These are phyloP conservation scores for Ilex aquifolium DNA, from an alignment of 257 asterid genomes.

Conservation along the genomic window DNA sequence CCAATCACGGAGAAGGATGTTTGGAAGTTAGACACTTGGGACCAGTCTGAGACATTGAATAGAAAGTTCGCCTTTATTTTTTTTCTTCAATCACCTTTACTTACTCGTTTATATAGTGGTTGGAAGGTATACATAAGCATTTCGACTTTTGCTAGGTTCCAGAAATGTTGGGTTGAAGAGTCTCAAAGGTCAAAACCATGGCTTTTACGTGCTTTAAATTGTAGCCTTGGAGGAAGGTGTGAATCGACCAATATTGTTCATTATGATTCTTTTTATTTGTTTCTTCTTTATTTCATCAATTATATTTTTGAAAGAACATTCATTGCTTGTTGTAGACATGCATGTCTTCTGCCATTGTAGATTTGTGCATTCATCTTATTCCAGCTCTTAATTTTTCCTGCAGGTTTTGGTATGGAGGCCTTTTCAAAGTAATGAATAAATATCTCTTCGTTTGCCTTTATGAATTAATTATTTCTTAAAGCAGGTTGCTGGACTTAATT, in stretches of 20 bases:
- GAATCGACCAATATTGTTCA: constrained; percentile 2
- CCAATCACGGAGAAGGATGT: constrained; percentile 96
- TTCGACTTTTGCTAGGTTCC: constrained; percentile 48
- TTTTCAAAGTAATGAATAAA: constrained; percentile 70
- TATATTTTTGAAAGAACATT: neutral
- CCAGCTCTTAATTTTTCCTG: constrained; percentile 18
- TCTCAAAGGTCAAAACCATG: constrained; percentile 74
- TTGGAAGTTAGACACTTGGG: constrained; percentile 98
- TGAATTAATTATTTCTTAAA: too few relatives aligned
- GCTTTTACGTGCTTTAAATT: constrained; percentile 85
- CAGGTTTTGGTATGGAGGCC: constrained; percentile 99
- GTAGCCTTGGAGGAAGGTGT: constrained; percentile 95
- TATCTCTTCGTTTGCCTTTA: too few relatives aligned
- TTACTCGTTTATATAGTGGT: too few relatives aligned
- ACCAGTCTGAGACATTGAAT: constrained; percentile 78
- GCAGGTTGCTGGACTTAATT: too few relatives aligned
- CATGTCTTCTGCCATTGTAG: neutral
- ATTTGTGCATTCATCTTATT: constrained; percentile 12
- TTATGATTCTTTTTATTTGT: constrained; percentile 6
- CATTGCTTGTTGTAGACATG: neutral
- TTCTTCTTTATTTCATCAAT: neutral
- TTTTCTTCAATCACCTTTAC: neutral
- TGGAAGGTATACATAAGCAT: too few relatives aligned
- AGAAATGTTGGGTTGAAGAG: constrained; percentile 80
- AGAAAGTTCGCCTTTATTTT: constrained; percentile 44